A percentile compares a stretch with the other conserved stretches of the same genome.
Conservation (phyloP, 2,329 filamentous ascomycete genomes). For the Cordyceps militaris region DNA sequence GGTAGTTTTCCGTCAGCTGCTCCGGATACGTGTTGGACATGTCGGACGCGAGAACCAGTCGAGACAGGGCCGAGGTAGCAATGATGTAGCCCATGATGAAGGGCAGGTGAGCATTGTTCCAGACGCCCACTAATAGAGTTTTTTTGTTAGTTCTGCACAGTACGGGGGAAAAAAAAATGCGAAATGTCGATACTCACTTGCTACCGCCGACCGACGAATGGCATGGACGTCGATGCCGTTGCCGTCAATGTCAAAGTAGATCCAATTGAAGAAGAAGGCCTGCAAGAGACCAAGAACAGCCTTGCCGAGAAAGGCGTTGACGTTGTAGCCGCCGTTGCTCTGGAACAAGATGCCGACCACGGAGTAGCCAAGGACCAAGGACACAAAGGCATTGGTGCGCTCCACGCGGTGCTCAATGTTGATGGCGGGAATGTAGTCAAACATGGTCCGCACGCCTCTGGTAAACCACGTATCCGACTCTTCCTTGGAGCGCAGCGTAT, state of each 20-base stretch:
- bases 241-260: conserved; percentile 57
- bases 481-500: conserved; percentile 4
- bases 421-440: conserved; percentile 54
- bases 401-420: conserved; percentile 63
- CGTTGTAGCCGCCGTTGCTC: conserved; percentile 35
- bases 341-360: conserved; percentile 57
- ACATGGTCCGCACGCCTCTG: conserved; percentile 28
- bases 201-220: conserved; percentile 44
- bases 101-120: conserved; percentile 50
- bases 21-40: conserved; percentile 38
- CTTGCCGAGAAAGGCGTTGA: conserved; percentile 55
- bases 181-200: conserved; percentile 32
- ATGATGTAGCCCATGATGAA: conserved; percentile 59
- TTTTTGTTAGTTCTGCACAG: too few species aligned
- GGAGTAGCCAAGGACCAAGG: conserved; percentile 57
- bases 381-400: conserved; percentile 57
- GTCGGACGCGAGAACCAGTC: conserved; percentile 53
- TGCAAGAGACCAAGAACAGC: conserved; percentile 51
- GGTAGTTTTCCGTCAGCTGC: conserved; percentile 44
- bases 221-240: conserved; percentile 52
- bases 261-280: conserved; percentile 54
- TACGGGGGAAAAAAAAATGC: too few species aligned
- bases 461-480: conserved; percentile 17
- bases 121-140: conserved; percentile 38
- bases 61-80: conserved; percentile 49